Evolutionary conservation across 2,329 filamentous ascomycete genomes (phyloP).

Genomic region (Blumeria graminis): DNA sequence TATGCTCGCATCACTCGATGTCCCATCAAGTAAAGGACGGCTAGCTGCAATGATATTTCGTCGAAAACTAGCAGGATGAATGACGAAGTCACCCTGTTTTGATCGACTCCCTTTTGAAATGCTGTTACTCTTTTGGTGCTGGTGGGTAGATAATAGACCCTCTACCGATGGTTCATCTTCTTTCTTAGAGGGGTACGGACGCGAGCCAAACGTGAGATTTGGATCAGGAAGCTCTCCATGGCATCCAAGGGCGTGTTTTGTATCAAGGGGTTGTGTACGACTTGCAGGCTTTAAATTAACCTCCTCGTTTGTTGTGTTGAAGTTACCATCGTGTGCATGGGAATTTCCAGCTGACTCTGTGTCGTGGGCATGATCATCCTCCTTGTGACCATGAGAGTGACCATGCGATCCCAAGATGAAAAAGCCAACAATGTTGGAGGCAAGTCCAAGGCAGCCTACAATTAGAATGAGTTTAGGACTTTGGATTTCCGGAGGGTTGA

Average conservation of each 20-base stretch:
- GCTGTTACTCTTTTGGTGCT: conserved; percentile 11
- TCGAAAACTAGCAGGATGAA: conserved; percentile 74
- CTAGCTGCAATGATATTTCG: conserved; percentile 82
- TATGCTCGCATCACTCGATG: conserved; percentile 17
- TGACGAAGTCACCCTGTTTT: conserved; percentile 47
- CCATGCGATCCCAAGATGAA: conserved; percentile 84
- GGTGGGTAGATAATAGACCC: too few relatives aligned
- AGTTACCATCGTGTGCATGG: conserved; percentile 14
- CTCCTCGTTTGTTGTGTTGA: conserved; percentile 13
- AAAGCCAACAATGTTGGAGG: conserved; percentile 74
- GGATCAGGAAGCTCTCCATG: too few relatives aligned
- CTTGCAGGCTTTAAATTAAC: conserved; percentile 7
- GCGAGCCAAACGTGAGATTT: too few relatives aligned
- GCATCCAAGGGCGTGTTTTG: too few relatives aligned
- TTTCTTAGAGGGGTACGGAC: too few relatives aligned
- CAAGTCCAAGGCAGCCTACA: conserved; percentile 65
- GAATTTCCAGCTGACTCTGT: conserved; percentile 25
- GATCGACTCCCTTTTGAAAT: conserved; percentile 27
- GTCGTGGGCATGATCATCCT: not conserved
- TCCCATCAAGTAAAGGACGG: conserved; percentile 29
- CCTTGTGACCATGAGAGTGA: conserved; percentile 34
- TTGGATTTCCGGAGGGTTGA: conserved; percentile 69
- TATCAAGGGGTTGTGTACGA: too few relatives aligned
- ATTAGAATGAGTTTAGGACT: conserved; percentile 74
- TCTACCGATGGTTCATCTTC: too few relatives aligned